These are phyloP conservation scores for Ophiostoma sp. DNA, from an alignment of 2,329 filamentous ascomycete species.

Conservation along the genomic window DNA sequence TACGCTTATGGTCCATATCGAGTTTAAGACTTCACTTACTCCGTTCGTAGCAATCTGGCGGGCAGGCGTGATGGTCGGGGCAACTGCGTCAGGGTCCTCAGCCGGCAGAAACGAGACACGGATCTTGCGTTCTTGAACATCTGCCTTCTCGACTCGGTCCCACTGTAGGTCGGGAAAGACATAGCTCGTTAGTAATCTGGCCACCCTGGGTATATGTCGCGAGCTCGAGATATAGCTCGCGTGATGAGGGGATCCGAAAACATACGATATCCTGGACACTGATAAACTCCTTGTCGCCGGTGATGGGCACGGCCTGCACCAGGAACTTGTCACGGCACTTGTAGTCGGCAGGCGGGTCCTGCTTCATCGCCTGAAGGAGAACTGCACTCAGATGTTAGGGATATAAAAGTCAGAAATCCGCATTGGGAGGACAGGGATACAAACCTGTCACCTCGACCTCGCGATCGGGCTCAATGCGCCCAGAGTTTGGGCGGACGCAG, in stretches of 20 bases:
- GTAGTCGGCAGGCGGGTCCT: conserved; percentile 80
- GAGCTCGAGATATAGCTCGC: too few species aligned
- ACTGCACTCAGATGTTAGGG: conserved; percentile 53
- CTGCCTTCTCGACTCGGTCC: conserved; percentile 73
- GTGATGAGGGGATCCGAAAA: conserved; percentile 23
- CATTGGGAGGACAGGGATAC: not conserved
- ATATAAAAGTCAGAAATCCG: not conserved
- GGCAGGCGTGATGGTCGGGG: conserved; percentile 37
- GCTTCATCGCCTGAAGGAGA: conserved; percentile 96
- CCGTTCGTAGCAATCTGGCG: conserved; percentile 35
- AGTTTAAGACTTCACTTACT: conserved; percentile 30
- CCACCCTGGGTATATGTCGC: not conserved
- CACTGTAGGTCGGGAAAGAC: conserved; percentile 55
- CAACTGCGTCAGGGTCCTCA: conserved; percentile 42
- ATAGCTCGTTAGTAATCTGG: not conserved
- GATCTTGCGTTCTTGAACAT: conserved; percentile 92
- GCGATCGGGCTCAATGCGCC: conserved; percentile 86
- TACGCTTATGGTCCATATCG: not conserved
- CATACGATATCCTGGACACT: conserved; percentile 80
- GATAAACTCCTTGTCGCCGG: conserved; percentile 76
- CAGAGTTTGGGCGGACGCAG: conserved; percentile 95
- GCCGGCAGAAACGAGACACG: conserved; percentile 80
- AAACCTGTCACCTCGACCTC: conserved; percentile 90
- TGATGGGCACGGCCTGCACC: conserved; percentile 55
- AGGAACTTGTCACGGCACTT: conserved; percentile 60